phyloP scores from a whole-genome alignment of 805 yeast species.

The Metschnikowia chrysomelidarum region DNA sequence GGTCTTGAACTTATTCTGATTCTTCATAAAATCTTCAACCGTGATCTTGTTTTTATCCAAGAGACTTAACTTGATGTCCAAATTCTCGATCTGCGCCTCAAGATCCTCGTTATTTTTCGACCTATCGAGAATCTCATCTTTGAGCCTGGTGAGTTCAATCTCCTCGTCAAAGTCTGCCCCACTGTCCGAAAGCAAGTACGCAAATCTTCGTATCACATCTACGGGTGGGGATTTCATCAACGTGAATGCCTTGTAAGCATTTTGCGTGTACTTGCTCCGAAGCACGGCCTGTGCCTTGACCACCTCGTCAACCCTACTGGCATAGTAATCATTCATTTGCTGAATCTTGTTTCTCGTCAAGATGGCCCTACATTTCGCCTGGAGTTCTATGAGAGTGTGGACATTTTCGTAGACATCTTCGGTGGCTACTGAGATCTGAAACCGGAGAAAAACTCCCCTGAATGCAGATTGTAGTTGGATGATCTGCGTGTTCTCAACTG shows the following conservation, averaged over 20 bases:
- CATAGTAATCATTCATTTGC: conserved; percentile 47
- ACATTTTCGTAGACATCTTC: conserved; percentile 52
- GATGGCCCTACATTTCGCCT: conserved; percentile 53
- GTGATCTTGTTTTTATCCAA: conserved; percentile 78
- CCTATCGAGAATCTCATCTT: conserved; percentile 66
- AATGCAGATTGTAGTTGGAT: conserved; percentile 53
- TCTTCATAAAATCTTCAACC: conserved; percentile 63
- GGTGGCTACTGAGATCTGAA: conserved; percentile 49
- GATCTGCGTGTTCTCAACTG: conserved; percentile 23
- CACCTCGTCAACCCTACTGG: conserved; percentile 53
- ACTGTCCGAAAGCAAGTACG: conserved; percentile 68
- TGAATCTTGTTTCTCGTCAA: conserved; percentile 35
- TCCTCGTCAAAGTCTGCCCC: conserved; percentile 77
- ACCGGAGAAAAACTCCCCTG: conserved; percentile 64
- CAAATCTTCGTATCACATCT: conserved; percentile 71
- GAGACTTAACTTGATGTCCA: conserved; percentile 75
- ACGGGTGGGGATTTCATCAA: conserved; percentile 75
- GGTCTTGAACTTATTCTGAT: conserved; percentile 34
- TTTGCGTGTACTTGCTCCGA: conserved; percentile 63
- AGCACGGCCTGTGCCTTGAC: conserved; percentile 73
- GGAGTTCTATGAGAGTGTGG: conserved; percentile 44
- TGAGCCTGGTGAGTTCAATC: conserved; percentile 59
- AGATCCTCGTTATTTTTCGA: conserved; percentile 69
- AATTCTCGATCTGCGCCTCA: conserved; percentile 70
- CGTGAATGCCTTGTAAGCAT: conserved; percentile 71